phyloP scores from a whole-genome alignment of 495 filamentous ascomycete genomes.

The Cercophora scortea region DNA sequence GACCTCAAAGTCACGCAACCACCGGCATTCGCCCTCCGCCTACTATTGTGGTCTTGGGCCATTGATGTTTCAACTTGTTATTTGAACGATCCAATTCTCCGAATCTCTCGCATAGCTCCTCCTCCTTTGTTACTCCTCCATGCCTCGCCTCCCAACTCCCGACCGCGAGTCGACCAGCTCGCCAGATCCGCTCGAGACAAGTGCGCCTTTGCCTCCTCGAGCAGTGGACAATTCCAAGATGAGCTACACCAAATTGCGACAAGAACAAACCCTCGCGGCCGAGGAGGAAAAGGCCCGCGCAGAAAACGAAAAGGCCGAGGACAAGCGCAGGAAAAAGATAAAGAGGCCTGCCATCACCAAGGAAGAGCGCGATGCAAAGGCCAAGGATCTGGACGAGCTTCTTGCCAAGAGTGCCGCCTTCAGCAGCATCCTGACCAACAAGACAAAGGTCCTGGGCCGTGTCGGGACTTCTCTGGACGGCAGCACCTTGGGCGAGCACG shows the following conservation, averaged over 20 bases:
- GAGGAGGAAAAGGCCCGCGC: constrained; percentile 45
- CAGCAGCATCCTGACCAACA: constrained; percentile 46
- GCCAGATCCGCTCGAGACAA: constrained; percentile 29
- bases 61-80: too few species aligned
- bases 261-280: constrained; percentile 38
- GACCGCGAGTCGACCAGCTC: constrained; percentile 20
- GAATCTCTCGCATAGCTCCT: too few species aligned
- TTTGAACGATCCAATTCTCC: too few species aligned
- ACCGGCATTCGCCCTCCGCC: too few species aligned
- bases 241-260: constrained; percentile 25
- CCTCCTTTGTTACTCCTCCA: neutral
- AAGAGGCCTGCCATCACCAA: constrained; percentile 42
- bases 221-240: constrained; percentile 19
- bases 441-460: constrained; percentile 46
- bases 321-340: constrained; percentile 37
- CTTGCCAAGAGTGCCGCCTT: constrained; percentile 40
- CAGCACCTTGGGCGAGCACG: constrained; percentile 62
- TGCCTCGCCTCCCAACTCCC: constrained; percentile 14
- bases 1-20: too few species aligned
- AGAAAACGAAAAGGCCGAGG: constrained; percentile 41
- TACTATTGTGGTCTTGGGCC: too few species aligned
- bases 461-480: constrained; percentile 46
- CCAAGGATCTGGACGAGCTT: constrained; percentile 42
- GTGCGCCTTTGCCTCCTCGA: constrained; percentile 34
- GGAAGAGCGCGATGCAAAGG: constrained; percentile 44